Evolutionary conservation across 1,284 basidiomycete species (phyloP).

Genomic region (Rhodotorula sp.): DNA sequence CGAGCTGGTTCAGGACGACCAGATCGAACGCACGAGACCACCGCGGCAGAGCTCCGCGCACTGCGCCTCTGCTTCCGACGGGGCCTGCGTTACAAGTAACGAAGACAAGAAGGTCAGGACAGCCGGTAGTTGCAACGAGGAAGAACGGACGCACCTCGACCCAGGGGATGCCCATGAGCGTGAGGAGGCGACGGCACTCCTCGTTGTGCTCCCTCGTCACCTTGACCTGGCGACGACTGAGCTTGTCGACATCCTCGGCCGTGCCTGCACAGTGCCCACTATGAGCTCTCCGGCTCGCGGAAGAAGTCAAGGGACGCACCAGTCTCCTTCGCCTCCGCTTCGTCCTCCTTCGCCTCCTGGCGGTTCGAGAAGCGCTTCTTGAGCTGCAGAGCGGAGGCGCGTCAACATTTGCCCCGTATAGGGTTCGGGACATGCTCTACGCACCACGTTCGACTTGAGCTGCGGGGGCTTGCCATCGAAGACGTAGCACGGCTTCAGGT

Average conservation of each 20-base stretch:
- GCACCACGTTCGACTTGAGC: slow-evolving; percentile 90
- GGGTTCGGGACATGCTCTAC: slow-evolving; percentile 50
- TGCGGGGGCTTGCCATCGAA: slow-evolving; percentile 99
- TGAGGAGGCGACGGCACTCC: slow-evolving; percentile 84
- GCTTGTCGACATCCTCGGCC: slow-evolving; percentile 86
- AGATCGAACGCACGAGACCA: slow-evolving; percentile 54
- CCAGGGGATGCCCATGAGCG: slow-evolving; percentile 96
- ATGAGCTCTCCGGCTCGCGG: too few species aligned
- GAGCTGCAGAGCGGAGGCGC: slow-evolving; percentile 60
- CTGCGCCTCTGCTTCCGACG: slow-evolving; percentile 97
- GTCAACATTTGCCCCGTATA: accelerated
- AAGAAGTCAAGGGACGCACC: too few species aligned
- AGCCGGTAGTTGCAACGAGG: not conserved
- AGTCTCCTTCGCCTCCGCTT: slow-evolving; percentile 94
- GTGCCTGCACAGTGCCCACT: slow-evolving; percentile 62
- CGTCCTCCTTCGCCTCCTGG: slow-evolving; percentile 90
- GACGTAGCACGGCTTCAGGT: slow-evolving; percentile 96
- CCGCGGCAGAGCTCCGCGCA: slow-evolving; percentile 95
- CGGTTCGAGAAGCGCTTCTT: slow-evolving; percentile 88
- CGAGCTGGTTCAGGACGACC: not conserved
- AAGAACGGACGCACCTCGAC: slow-evolving; percentile 65
- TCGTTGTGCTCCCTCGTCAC: slow-evolving; percentile 96
- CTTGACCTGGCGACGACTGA: slow-evolving; percentile 87
- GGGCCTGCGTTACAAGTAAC: slow-evolving; percentile 63
- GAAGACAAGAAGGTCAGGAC: not conserved